Conservation (phyloP, 371 early-diverging fungal species). For the Parasitella parasitica region DNA sequence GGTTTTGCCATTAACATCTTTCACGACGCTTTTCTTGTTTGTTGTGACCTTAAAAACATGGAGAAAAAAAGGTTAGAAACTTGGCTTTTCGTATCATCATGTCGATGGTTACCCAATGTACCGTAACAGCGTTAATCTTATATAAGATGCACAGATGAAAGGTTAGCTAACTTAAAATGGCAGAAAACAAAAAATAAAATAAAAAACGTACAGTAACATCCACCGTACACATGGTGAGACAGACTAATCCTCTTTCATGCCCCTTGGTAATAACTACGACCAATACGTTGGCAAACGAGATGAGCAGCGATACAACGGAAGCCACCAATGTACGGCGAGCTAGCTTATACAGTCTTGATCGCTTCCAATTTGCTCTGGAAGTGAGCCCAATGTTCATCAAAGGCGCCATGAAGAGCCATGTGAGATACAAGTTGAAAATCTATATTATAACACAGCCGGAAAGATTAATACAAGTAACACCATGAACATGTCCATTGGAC, state of each 20-base stretch:
- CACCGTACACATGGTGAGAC: conserved; percentile 53
- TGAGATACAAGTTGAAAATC: conserved; percentile 35
- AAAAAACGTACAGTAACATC: conserved; percentile 50
- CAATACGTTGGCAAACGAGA: conserved; percentile 51
- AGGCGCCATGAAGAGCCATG: conserved; percentile 41
- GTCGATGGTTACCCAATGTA: conserved; percentile 55
- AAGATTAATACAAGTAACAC: neutral
- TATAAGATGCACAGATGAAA: neutral
- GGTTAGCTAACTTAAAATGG: neutral
- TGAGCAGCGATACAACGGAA: conserved; percentile 45
- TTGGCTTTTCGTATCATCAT: neutral
- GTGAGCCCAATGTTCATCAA: conserved; percentile 38
- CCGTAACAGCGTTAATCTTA: conserved; percentile 55
- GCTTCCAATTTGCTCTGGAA: conserved; percentile 45
- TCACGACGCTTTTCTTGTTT: conserved; percentile 3
- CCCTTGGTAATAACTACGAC: conserved; percentile 48
- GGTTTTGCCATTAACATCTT: conserved; percentile 6
- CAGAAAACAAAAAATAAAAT: neutral
- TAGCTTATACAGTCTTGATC: conserved; percentile 41
- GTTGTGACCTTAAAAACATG: conserved; percentile 22
- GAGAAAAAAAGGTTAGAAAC: neutral
- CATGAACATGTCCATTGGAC: neutral
- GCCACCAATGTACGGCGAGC: conserved; percentile 53
- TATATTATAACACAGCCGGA: neutral
- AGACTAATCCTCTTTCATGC: conserved; percentile 52